These are phyloP conservation scores for Sclerotinia sclerotiorum DNA, from an alignment of 2,329 filamentous ascomycete genomes.

Conservation along the genomic window DNA sequence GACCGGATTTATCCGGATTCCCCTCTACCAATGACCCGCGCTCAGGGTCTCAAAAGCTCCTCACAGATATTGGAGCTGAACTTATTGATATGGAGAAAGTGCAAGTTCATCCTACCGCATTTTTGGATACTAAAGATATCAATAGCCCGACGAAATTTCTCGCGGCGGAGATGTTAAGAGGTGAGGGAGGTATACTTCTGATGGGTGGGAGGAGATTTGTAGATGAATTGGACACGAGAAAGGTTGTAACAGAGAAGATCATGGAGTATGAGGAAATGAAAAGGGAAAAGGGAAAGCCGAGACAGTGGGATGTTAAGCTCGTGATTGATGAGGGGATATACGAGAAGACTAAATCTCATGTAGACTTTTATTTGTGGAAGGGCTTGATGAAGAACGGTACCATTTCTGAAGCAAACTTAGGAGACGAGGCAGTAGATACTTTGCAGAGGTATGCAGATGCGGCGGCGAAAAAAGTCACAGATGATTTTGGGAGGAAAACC, in stretches of 20 bases:
- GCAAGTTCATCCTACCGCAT: conserved; percentile 65
- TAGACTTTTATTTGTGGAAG: conserved; percentile 65
- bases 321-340: conserved; percentile 60
- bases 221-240: conserved; percentile 62
- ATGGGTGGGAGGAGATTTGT: conserved; percentile 54
- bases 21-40: conserved; percentile 63
- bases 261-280: conserved; percentile 42
- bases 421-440: conserved; percentile 42
- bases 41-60: conserved; percentile 52
- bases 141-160: conserved; percentile 57
- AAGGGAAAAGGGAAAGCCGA: conserved; percentile 37
- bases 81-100: conserved; percentile 51
- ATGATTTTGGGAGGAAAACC: conserved; percentile 49
- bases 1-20: conserved; percentile 58
- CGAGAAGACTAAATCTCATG: conserved; percentile 52
- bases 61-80: conserved; percentile 44
- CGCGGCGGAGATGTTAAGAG: conserved; percentile 61
- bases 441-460: conserved; percentile 52
- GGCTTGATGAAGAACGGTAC: conserved; percentile 58
- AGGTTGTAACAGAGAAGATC: conserved; percentile 55
- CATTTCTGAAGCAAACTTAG: conserved; percentile 48
- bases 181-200: conserved; percentile 61
- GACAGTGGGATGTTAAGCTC: conserved; percentile 59
- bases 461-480: conserved; percentile 44
- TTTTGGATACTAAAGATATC: conserved; percentile 54